Base-by-base conservation (phyloP, 148 eudicot genomes). In the Camellia sinensis region DNA sequence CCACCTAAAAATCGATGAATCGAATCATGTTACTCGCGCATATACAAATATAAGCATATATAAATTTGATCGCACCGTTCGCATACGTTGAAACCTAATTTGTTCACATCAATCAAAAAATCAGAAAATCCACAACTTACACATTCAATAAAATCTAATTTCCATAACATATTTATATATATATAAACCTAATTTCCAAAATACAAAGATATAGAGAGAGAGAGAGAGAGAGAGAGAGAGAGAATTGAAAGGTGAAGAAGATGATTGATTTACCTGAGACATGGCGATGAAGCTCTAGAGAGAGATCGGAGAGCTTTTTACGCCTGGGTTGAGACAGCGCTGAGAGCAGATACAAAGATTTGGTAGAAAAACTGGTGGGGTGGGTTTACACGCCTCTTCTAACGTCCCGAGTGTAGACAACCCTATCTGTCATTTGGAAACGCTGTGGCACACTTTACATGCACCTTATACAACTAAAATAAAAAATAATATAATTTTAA, bases 1-100 rank as follows among this genome's bases (percentile, higher is more conserved):
- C 98, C 86, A 92, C 90, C 98, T 94, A 76, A 81, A 70, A 81
- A 11, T 50, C 48, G 52, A 74, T 5, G 8, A 75, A 80, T 48
- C 22, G 43, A 84, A 75, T 54, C 10, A 69, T 12, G 78, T 52
- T 19, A 80, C 15, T 19, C 60, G 43, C 29, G 40, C 37, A 56
- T 17, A 43, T 81, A 53, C 15, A 71, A 41, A 12, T 14, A 6
- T 22, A 41, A 37, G 22, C 44, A 19, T 13, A 15, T 40, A 6
- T 15, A 12, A 15, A 50, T 71, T 18, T 19, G 41, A 7, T 50
- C 4, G 5, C 17, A 7, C 21, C 4, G 5, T 7, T 43, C 74
- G 15, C 19, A 45, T 21, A 45, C 19, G 48, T 15, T 60, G 21
- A 70, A 70, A n/a, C 40, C 29, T 46, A 71, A 17, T 71, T 71